These are phyloP conservation scores for Spirogloea muscicola DNA, from an alignment of 139 green algal species.

Conservation along the genomic window DNA sequence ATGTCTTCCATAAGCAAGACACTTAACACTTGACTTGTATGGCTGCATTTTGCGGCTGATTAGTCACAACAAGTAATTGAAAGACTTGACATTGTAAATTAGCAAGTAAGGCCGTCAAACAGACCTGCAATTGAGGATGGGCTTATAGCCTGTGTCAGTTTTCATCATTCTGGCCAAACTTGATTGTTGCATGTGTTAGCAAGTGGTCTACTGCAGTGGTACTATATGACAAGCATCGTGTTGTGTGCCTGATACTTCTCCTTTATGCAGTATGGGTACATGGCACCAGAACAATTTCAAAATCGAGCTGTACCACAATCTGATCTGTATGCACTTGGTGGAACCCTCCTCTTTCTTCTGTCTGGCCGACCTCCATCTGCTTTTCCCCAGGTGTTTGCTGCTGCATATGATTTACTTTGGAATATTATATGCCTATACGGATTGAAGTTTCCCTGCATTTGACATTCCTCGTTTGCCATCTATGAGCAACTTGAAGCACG, in stretches of 20 bases:
- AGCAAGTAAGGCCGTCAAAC: no score
- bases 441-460: no score
- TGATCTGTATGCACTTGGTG: slow-evolving; percentile 81
- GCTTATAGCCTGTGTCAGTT: no score
- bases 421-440: not conserved
- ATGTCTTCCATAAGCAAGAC: not conserved
- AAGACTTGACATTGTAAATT: no score
- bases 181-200: not conserved
- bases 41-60: not conserved
- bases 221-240: not conserved
- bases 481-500: no score
- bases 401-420: slow-evolving; percentile 2
- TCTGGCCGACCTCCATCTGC: slow-evolving; percentile 56
- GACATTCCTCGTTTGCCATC: no score
- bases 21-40: not conserved
- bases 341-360: slow-evolving; percentile 78
- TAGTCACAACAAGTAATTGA: no score
- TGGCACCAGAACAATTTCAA: slow-evolving; percentile 80
- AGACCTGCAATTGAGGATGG: no score
- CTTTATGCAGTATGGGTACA: slow-evolving; percentile 66
- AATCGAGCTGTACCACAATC: slow-evolving; percentile 62
- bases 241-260: not conserved
- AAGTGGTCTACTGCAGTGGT: no score
- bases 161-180: not conserved
- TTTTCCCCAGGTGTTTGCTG: slow-evolving; percentile 60